phyloP scores from a whole-genome alignment of 2,329 filamentous ascomycete species.

The Colletotrichum musae region DNA sequence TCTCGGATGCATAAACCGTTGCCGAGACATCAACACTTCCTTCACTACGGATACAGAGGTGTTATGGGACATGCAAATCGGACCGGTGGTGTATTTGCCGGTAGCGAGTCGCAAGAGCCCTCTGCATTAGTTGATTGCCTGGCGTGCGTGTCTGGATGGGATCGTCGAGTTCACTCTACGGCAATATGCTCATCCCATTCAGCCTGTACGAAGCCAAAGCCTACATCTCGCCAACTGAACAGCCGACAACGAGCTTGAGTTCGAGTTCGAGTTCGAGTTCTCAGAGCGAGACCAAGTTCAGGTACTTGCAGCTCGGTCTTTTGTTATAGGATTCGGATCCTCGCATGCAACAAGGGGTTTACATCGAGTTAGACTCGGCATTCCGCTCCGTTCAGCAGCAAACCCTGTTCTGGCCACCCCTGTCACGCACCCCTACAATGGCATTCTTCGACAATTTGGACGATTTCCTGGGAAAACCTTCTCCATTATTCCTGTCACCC shows the following conservation, averaged over 20 bases:
- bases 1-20: too few relatives aligned
- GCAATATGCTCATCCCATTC: slow-evolving; percentile 23
- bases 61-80: too few relatives aligned
- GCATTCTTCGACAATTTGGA: slow-evolving; percentile 30
- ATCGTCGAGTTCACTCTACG: not conserved
- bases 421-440: slow-evolving; percentile 25
- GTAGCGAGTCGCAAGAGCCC: too few relatives aligned
- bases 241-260: too few relatives aligned
- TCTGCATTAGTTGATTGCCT: too few relatives aligned
- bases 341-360: slow-evolving; percentile 11
- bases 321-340: slow-evolving; percentile 21
- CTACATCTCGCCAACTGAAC: too few relatives aligned
- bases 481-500: slow-evolving; percentile 30
- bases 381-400: slow-evolving; percentile 40
- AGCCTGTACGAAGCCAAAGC: slow-evolving; percentile 21
- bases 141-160: not conserved
- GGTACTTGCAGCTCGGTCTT: slow-evolving; percentile 1
- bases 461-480: slow-evolving; percentile 27
- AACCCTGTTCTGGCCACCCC: slow-evolving; percentile 23
- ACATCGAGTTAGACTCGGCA: slow-evolving; percentile 41
- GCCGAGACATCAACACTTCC: too few relatives aligned
- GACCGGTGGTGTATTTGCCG: too few relatives aligned
- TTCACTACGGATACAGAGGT: too few relatives aligned
- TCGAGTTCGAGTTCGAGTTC: not conserved
- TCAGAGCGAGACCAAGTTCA: not conserved